phyloP scores from a whole-genome alignment of 306 rosid genomes.

The Astragalus glycyphyllos region DNA sequence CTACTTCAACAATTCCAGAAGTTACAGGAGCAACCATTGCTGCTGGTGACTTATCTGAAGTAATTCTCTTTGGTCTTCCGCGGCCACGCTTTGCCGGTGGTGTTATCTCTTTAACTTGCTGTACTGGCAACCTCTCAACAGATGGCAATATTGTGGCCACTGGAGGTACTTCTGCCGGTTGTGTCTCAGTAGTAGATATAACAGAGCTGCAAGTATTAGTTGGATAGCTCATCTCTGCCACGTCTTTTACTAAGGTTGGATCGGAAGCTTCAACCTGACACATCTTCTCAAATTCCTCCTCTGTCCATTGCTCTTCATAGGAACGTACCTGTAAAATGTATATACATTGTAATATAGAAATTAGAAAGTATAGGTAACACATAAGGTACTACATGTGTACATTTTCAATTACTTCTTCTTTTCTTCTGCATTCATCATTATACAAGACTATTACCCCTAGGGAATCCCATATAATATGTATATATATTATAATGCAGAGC shows the following conservation, averaged over 20 bases:
- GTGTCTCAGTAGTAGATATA: constrained; percentile 52
- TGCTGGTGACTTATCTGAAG: constrained; percentile 59
- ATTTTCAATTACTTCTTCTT: constrained; percentile 26
- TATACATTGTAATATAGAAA: constrained; percentile 18
- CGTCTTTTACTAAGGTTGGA: constrained; percentile 71
- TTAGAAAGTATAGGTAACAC: constrained; percentile 18
- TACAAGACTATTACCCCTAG: neutral
- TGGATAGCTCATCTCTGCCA: constrained; percentile 46
- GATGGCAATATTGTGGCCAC: constrained; percentile 49
- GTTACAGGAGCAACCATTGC: constrained; percentile 51
- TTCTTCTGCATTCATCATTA: neutral
- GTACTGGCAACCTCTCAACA: constrained; percentile 59
- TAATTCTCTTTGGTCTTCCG: constrained; percentile 90
- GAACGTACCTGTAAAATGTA: constrained; percentile 77
- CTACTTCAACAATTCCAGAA: constrained; percentile 57
- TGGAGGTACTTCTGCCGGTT: constrained; percentile 51
- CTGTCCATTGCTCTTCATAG: constrained; percentile 99
- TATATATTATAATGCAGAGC: neutral
- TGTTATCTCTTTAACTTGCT: constrained; percentile 66
- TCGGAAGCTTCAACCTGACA: constrained; percentile 84
- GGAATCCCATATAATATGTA: constrained; percentile 13
- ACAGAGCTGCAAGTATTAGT: constrained; percentile 52
- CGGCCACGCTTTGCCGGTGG: constrained; percentile 96
- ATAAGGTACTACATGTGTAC: neutral
- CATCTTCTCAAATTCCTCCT: constrained; percentile 97